Evolutionary conservation across 805 yeast species (phyloP).

Genomic region (Lachancea dasiensis): DNA sequence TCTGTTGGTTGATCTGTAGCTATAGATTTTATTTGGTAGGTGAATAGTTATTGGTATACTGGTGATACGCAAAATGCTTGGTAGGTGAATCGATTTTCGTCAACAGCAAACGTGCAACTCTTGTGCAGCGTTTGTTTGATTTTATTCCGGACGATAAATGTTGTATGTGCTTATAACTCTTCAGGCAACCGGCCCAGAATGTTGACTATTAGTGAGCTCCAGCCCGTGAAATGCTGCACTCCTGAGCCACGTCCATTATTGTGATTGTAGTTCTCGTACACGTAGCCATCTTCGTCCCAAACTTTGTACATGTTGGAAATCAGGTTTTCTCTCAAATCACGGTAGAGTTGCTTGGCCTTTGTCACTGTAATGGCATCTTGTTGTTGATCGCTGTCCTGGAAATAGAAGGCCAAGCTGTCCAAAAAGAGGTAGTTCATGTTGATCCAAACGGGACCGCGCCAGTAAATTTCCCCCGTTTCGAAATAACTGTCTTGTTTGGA

Average conservation of each 20-base stretch:
- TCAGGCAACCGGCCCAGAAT: conserved; percentile 48
- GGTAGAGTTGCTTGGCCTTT: conserved; percentile 46
- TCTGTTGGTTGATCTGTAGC: neutral
- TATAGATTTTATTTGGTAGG: too few species aligned
- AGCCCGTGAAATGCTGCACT: conserved; percentile 86
- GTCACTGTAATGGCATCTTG: conserved; percentile 18
- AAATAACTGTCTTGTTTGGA: conserved; percentile 61
- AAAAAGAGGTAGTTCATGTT: conserved; percentile 80
- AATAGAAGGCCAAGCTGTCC: conserved; percentile 61
- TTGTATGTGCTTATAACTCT: neutral
- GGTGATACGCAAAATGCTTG: too few species aligned
- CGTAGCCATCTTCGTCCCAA: conserved; percentile 72
- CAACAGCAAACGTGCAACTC: too few species aligned
- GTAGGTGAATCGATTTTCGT: too few species aligned
- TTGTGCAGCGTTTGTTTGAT: too few species aligned
- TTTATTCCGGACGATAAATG: too few species aligned
- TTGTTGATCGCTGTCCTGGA: conserved; percentile 17
- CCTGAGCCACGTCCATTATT: conserved; percentile 69
- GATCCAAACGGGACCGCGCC: conserved; percentile 95
- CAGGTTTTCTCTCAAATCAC: conserved; percentile 54
- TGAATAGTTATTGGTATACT: too few species aligned
- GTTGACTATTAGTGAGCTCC: conserved; percentile 79
- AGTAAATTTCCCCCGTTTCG: conserved; percentile 81
- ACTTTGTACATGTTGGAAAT: conserved; percentile 62
- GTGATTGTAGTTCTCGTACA: conserved; percentile 89